phyloP scores from a whole-genome alignment of 1,139 yeast genomes.

The Pichia sp. region DNA sequence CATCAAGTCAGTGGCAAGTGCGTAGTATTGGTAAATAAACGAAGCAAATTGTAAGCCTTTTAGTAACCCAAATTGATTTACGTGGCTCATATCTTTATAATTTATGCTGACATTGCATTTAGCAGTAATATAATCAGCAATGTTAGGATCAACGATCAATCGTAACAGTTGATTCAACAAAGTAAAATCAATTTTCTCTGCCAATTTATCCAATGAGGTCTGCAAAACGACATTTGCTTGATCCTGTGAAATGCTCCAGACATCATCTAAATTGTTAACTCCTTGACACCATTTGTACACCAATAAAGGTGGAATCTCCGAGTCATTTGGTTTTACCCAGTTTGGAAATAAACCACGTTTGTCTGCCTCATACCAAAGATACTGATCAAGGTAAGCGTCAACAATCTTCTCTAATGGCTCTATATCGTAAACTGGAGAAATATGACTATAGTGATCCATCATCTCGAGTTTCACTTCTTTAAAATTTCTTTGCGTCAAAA shows the following conservation, averaged over 20 bases:
- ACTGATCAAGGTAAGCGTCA: conserved; percentile 94
- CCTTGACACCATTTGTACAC: conserved; percentile 97
- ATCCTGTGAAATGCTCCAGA: conserved; percentile 77
- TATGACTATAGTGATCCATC: conserved; percentile 86
- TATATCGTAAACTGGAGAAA: conserved; percentile 79
- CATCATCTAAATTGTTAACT: conserved; percentile 69
- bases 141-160: conserved; percentile 78
- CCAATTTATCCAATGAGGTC: conserved; percentile 61
- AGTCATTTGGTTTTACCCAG: conserved; percentile 94
- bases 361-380: conserved; percentile 93
- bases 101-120: conserved; percentile 79
- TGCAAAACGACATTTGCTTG: conserved; percentile 83
- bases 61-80: conserved; percentile 81
- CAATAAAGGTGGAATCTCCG: conserved; percentile 86
- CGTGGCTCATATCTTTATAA: conserved; percentile 93
- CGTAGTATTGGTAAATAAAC: conserved; percentile 86
- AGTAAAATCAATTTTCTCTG: conserved; percentile 87
- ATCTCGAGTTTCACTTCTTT: conserved; percentile 84
- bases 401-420: conserved; percentile 95
- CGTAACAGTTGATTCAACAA: conserved; percentile 76
- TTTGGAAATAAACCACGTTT: conserved; percentile 84
- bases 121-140: conserved; percentile 93
- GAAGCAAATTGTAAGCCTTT: conserved; percentile 90
- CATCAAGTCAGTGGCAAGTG: conserved; percentile 75
- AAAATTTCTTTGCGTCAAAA: conserved; percentile 86